phyloP scores from a whole-genome alignment of 1,284 basidiomycete genomes.

The Microbotryum violaceum region DNA sequence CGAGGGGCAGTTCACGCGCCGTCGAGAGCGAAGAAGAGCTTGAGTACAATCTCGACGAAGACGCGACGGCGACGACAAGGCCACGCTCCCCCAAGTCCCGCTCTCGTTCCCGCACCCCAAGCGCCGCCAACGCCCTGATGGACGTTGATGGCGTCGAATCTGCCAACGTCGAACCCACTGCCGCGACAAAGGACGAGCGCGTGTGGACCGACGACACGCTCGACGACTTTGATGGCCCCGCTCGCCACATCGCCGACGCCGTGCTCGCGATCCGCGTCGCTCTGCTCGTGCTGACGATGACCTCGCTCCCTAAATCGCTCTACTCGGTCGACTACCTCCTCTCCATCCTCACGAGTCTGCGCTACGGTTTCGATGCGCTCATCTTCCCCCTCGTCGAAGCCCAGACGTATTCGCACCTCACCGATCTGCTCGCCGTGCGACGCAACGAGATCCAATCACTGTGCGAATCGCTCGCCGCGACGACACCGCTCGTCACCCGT shows the following conservation, averaged over 20 bases:
- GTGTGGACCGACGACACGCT: slow-evolving; percentile 18
- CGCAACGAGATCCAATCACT: slow-evolving; percentile 4
- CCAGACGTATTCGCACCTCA: slow-evolving; percentile 39
- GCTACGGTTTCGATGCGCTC: slow-evolving; percentile 48
- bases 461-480: slow-evolving; percentile 7
- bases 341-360: slow-evolving; percentile 49
- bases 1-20: slow-evolving; percentile 37
- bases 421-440: slow-evolving; percentile 37
- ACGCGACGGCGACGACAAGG: slow-evolving; percentile 41
- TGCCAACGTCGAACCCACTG: too few relatives aligned
- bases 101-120: slow-evolving; percentile 2
- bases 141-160: background rate
- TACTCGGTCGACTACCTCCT: slow-evolving; percentile 47
- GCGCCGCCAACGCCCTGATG: background rate
- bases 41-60: slow-evolving; percentile 41
- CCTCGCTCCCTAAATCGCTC: slow-evolving; percentile 16
- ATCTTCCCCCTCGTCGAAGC: slow-evolving; percentile 22
- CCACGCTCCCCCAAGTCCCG: slow-evolving; percentile 26
- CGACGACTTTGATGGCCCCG: background rate
- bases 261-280: slow-evolving; percentile 21
- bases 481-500: slow-evolving; percentile 4
- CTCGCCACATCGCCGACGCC: slow-evolving; percentile 16
- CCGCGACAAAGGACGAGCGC: background rate
- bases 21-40: slow-evolving; percentile 44
- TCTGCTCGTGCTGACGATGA: slow-evolving; percentile 21